Evolutionary conservation across 2,329 filamentous ascomycete species (phyloP).

Genomic region (Trichoderma koningiopsis): DNA sequence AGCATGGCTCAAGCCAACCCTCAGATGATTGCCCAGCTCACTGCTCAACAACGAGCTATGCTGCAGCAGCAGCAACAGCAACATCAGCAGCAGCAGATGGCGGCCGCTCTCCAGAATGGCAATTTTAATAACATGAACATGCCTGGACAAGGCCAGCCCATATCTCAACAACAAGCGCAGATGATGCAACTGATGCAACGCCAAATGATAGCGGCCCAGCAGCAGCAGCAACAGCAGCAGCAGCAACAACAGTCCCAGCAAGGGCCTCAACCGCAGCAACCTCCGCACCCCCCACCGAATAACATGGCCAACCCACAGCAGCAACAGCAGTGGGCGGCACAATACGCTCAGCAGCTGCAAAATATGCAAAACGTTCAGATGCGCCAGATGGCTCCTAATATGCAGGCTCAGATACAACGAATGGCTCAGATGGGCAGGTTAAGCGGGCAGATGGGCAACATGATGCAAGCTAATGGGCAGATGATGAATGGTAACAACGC

Average conservation of each 20-base stretch:
- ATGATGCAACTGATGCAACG: conserved; percentile 45
- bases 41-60: conserved; percentile 51
- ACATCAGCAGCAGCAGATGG: conserved; percentile 45
- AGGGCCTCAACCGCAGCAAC: conserved; percentile 36
- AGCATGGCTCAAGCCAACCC: conserved; percentile 44
- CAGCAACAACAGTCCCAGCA: conserved; percentile 39
- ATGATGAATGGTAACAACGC: conserved; percentile 42
- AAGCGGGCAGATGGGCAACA: conserved; percentile 42
- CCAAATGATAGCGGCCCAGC: conserved; percentile 45
- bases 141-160: conserved; percentile 33
- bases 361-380: conserved; percentile 44
- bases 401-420: conserved; percentile 44
- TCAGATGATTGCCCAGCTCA: conserved; percentile 49
- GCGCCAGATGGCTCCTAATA: conserved; percentile 42
- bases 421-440: conserved; percentile 41
- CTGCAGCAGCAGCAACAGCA: conserved; percentile 49
- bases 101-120: conserved; percentile 45
- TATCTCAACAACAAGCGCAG: conserved; percentile 41
- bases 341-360: conserved; percentile 48
- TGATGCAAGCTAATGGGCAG: conserved; percentile 42
- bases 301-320: conserved; percentile 47
- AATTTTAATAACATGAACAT: conserved; percentile 42
- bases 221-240: conserved; percentile 44
- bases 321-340: conserved; percentile 47
- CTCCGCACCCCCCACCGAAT: conserved; percentile 40